These are phyloP conservation scores for Zasmidium angulare DNA, from an alignment of 2,329 filamentous ascomycete species.

Conservation along the genomic window DNA sequence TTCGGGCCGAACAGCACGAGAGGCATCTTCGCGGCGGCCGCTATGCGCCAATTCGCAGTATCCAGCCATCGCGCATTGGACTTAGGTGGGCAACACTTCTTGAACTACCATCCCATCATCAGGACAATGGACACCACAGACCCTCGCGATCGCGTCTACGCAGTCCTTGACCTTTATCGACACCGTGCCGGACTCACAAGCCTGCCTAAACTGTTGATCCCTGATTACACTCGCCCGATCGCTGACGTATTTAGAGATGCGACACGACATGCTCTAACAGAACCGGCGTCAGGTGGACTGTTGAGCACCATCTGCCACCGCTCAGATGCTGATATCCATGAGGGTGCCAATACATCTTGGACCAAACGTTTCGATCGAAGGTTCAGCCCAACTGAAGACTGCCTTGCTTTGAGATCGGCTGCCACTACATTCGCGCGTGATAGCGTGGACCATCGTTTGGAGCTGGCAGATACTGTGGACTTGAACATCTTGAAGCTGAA, in stretches of 20 bases:
- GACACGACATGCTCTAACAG: background rate
- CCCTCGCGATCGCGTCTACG: constrained; percentile 4
- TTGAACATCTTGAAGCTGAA: background rate
- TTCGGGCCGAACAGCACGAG: background rate
- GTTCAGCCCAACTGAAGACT: background rate
- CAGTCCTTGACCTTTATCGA: constrained; percentile 1
- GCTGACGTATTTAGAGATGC: constrained; percentile 3
- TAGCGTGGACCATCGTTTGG: background rate
- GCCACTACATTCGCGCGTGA: background rate
- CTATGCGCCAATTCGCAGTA: background rate
- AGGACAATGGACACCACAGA: constrained; percentile 2
- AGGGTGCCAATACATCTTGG: background rate
- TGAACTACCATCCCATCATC: background rate
- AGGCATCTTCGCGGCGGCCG: background rate
- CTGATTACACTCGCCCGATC: constrained; percentile 1
- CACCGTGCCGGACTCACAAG: background rate
- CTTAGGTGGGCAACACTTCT: background rate
- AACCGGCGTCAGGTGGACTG: background rate
- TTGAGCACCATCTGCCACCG: background rate
- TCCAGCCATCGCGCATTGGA: background rate
- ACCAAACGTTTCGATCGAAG: background rate
- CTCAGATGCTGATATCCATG: background rate
- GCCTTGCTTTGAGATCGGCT: background rate
- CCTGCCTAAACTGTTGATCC: background rate
- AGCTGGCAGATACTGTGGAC: background rate